Base-by-base conservation (phyloP, 1,284 basidiomycete species). In the Athelia psychrophila region DNA sequence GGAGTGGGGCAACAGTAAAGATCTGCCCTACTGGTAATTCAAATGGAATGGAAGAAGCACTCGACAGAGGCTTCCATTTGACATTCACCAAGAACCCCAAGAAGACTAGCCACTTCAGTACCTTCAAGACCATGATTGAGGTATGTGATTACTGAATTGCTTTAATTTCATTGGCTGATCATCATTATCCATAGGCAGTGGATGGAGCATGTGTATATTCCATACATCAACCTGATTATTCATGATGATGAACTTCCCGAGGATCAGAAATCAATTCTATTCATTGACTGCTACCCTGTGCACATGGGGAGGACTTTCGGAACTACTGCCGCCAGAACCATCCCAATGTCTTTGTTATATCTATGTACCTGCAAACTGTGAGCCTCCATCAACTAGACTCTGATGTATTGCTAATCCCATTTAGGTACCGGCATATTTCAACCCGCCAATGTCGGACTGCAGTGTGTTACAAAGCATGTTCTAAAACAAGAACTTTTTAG, bases 261-360 rank as follows among this genome's bases (percentile, higher is more conserved):
- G 2, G 48, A 62, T 47, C 64, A 66, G 44, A 63, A 59, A 42
- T 36, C 49, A 0, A 54, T 66, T 35, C 32, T 64, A 1, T 56
- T 38, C 27, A 53, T 67, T 48, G 62, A 67, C 36, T 27, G 46
- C 16, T 67, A 64, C 42, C 60, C 63, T 8, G 65, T 67, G 38
- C 65, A 67, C 36, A 60, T 48, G 44, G 57, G 22, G 15, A 54
- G 23, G 56, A 58, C 9, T 67, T 66, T 49, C 53, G 56, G 2
- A 45, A 35, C 0, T 58, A 52, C 23, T 47, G 63, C 15, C 48
- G 36, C 19, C n/a, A 50, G 3, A 45, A 58, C 3, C 52, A 42
- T 44, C 64, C 59, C n/a, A 51, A 55, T 32, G 47, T 63, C n/a
- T 53, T 64, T 44, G 46, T 66, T 2, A 48, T 55, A 8, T 66